Conservation (phyloP, 106 monocot species). For the Dactylorhiza incarnata region DNA sequence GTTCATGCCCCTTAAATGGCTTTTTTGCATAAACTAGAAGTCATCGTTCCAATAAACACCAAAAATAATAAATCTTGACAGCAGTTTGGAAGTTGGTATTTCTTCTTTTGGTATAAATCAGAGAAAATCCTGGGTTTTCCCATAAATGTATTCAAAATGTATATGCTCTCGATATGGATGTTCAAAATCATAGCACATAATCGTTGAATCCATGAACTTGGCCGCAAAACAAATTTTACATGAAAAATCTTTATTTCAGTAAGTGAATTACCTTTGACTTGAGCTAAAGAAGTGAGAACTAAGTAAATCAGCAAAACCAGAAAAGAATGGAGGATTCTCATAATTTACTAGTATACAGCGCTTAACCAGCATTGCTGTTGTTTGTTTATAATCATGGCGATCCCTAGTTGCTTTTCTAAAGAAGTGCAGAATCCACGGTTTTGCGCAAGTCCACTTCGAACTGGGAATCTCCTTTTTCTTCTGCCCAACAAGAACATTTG, state of each 20-base stretch:
- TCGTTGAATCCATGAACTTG: neutral
- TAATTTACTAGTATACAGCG: neutral
- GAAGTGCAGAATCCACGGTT: neutral
- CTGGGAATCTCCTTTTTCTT: conserved; percentile 1
- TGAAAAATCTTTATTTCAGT: neutral
- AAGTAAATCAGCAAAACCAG: conserved; percentile 13
- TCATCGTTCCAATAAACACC: neutral
- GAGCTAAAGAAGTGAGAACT: conserved; percentile 5
- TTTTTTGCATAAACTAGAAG: neutral
- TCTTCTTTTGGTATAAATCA: neutral
- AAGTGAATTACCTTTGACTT: conserved; percentile 13
- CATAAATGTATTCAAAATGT: neutral
- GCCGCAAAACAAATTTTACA: neutral
- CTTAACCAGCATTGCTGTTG: neutral
- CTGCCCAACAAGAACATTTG: neutral
- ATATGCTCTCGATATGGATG: neutral
- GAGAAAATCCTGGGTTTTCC: neutral
- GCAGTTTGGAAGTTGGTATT: neutral
- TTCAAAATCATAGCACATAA: neutral
- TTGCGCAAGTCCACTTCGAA: conserved; percentile 1
- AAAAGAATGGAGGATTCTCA: conserved; percentile 11
- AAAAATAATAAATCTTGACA: neutral
- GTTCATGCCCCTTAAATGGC: neutral
- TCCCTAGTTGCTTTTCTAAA: neutral
- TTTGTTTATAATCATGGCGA: too few species aligned